phyloP scores from a whole-genome alignment of 768 basidiomycete species.

The Trametes gibbosa region DNA sequence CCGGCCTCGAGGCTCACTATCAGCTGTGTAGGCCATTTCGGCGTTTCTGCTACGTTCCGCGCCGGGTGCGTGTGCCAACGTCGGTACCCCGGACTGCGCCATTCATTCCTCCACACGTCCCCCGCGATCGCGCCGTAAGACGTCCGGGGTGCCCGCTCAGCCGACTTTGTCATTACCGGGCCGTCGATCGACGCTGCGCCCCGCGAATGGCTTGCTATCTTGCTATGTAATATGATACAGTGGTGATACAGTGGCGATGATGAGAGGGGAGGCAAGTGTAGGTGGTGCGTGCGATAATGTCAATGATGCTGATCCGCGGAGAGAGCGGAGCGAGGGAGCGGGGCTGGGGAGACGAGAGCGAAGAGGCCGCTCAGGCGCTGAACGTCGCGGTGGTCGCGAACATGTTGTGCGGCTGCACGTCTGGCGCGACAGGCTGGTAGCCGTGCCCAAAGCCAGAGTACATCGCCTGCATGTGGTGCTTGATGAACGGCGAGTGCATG shows the following conservation, averaged over 20 bases:
- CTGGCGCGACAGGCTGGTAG: slow-evolving; percentile 16
- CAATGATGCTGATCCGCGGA: background rate
- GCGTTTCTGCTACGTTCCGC: too few species aligned
- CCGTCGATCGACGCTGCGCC: too few species aligned
- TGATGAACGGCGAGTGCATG: slow-evolving; percentile 39
- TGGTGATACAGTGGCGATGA: slow-evolving; percentile 13
- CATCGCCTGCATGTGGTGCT: slow-evolving; percentile 13
- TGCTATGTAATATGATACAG: slow-evolving; percentile 12
- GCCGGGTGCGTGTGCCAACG: background rate
- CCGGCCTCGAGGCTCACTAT: background rate
- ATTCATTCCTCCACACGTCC: too few species aligned
- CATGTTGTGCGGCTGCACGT: slow-evolving; percentile 17
- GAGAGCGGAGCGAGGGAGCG: background rate
- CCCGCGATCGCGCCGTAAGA: too few species aligned
- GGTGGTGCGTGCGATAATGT: background rate
- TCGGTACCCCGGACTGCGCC: background rate
- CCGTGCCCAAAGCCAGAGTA: slow-evolving; percentile 8
- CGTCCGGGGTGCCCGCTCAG: too few species aligned
- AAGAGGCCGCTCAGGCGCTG: slow-evolving; percentile 9
- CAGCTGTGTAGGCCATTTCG: background rate
- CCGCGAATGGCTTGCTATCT: too few species aligned
- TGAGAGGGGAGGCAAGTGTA: background rate
- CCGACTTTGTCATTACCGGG: too few species aligned
- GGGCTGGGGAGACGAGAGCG: background rate
- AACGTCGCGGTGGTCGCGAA: slow-evolving; percentile 14